Evolutionary conservation across 1,139 yeast species (phyloP).

Genomic region (Candida sojae): DNA sequence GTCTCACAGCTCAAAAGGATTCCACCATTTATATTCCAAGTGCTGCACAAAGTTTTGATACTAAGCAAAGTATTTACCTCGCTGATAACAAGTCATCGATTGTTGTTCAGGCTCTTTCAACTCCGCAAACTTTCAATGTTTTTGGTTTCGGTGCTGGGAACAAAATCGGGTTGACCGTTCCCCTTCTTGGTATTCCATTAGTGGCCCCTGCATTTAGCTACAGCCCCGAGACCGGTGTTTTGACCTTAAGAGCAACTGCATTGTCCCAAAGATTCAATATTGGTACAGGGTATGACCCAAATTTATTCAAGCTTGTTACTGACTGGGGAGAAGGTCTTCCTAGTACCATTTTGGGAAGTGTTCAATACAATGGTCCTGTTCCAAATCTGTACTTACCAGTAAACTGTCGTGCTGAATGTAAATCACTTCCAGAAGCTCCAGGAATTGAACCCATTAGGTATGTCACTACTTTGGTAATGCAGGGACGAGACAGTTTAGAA

Average conservation of each 20-base stretch:
- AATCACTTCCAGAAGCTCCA: conserved; percentile 17
- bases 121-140: conserved; percentile 25
- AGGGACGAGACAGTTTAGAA: background rate
- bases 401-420: conserved; percentile 14
- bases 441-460: conserved; percentile 7
- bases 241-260: conserved; percentile 16
- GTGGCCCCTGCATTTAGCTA: conserved; percentile 14
- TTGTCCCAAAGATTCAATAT: conserved; percentile 20
- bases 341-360: conserved; percentile 12
- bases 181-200: conserved; percentile 17
- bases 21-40: conserved; percentile 24
- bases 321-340: conserved; percentile 17
- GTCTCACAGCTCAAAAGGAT: conserved; percentile 24
- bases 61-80: conserved; percentile 25
- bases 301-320: conserved; percentile 15
- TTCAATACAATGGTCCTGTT: conserved; percentile 22
- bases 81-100: conserved; percentile 21
- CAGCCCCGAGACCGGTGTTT: conserved; percentile 20
- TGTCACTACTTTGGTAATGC: background rate
- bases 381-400: conserved; percentile 16
- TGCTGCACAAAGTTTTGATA: conserved; percentile 17
- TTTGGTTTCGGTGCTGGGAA: conserved; percentile 36
- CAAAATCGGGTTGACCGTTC: conserved; percentile 21
- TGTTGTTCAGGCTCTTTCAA: conserved; percentile 21
- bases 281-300: conserved; percentile 23